phyloP scores from a whole-genome alignment of 495 filamentous ascomycete species.

The Hypoxylon cercidicola region DNA sequence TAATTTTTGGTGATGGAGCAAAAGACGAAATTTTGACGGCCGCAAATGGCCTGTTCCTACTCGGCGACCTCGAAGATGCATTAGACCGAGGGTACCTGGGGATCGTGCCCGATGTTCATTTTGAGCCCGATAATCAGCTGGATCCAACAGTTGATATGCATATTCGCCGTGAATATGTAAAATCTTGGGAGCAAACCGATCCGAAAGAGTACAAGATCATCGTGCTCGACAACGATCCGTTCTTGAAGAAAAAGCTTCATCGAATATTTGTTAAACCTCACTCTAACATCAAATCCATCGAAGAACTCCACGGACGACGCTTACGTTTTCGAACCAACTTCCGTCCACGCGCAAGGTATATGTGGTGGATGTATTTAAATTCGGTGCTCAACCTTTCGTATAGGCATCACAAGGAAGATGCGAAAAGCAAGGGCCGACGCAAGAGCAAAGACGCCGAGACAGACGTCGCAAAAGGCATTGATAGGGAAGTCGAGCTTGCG shows the following conservation, averaged over 20 bases:
- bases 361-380: conserved; percentile 18
- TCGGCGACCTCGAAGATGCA: background rate
- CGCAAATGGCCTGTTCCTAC: background rate
- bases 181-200: conserved; percentile 4
- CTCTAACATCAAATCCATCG: background rate
- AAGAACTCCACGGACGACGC: conserved; percentile 17
- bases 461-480: background rate
- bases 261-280: background rate
- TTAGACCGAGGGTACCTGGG: background rate
- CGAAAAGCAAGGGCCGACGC: no score
- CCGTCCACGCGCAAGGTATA: conserved; percentile 7
- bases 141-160: background rate
- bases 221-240: background rate
- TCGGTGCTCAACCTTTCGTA: conserved; percentile 8
- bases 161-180: background rate
- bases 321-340: background rate
- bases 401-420: background rate
- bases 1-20: background rate
- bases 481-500: conserved; percentile 1
- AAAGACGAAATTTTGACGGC: background rate
- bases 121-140: background rate
- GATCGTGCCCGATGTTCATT: conserved; percentile 2
- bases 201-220: conserved; percentile 7
- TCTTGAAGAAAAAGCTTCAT: background rate
- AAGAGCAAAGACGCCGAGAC: no score